These are phyloP conservation scores for Leccinum subgranulosum DNA, from an alignment of 768 basidiomycete genomes.

Conservation along the genomic window DNA sequence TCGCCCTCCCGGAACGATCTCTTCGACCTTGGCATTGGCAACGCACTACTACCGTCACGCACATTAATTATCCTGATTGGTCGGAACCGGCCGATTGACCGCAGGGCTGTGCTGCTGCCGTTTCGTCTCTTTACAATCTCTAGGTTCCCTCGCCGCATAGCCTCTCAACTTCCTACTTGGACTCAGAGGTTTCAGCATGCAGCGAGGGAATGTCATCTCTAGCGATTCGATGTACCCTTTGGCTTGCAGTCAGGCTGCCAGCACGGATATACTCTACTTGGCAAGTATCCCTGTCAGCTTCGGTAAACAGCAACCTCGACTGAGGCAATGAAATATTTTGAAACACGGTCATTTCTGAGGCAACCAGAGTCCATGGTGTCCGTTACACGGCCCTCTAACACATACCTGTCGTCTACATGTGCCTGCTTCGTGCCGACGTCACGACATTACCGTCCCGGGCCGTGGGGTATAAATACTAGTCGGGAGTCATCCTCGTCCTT, in stretches of 20 bases:
- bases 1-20: too few relatives aligned
- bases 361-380: neutral
- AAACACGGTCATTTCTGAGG: neutral
- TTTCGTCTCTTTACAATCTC: too few relatives aligned
- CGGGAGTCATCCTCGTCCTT: neutral
- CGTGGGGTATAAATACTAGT: conserved; percentile 5
- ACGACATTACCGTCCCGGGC: neutral
- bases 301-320: neutral
- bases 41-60: too few relatives aligned
- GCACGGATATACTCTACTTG: neutral
- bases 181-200: neutral
- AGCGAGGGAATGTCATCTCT: too few relatives aligned
- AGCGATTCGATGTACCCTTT: neutral
- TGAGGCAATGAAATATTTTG: neutral
- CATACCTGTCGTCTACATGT: neutral
- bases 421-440: neutral
- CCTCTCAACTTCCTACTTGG: neutral
- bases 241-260: neutral
- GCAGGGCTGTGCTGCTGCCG: too few relatives aligned
- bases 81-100: too few relatives aligned
- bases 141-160: neutral
- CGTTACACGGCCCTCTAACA: neutral
- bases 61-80: too few relatives aligned
- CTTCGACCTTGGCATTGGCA: too few relatives aligned
- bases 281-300: neutral